Percentiles rank a stretch among this genome's conserved stretches.
Conservation (phyloP, 805 yeast genomes). For the Ogataea minuta region DNA sequence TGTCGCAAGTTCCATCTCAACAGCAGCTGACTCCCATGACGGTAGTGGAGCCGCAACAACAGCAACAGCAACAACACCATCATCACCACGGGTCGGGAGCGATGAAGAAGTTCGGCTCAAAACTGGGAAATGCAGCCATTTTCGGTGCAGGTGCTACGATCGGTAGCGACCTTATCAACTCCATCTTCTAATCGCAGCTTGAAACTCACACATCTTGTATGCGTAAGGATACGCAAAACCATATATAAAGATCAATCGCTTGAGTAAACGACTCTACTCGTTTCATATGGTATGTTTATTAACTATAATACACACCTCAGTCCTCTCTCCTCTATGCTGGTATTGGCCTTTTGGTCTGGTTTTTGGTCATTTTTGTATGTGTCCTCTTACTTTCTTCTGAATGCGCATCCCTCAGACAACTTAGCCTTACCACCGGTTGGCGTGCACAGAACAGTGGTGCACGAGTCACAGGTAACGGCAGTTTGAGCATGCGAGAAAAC, state of each 20-base stretch:
- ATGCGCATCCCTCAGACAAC: slow-evolving; percentile 99
- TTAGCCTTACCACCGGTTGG: slow-evolving; percentile 99
- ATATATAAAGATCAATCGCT: slow-evolving; percentile 1
- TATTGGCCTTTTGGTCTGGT: neutral
- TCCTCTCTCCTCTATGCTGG: slow-evolving; percentile 7
- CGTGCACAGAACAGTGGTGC: slow-evolving; percentile 96
- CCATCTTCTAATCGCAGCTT: slow-evolving; percentile 48
- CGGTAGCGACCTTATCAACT: slow-evolving; percentile 81
- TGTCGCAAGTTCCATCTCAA: slow-evolving; percentile 16
- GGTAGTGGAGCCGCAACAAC: slow-evolving; percentile 21
- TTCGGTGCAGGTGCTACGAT: slow-evolving; percentile 98
- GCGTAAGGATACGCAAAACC: no score
- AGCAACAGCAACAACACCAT: slow-evolving; percentile 19
- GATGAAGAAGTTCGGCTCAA: slow-evolving; percentile 72
- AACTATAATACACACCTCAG: slow-evolving; percentile 12
- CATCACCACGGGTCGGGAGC: slow-evolving; percentile 19
- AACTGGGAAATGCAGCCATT: slow-evolving; percentile 91
- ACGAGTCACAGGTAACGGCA: slow-evolving; percentile 98
- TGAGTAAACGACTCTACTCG: neutral
- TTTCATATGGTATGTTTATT: slow-evolving; percentile 6
- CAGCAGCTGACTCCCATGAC: slow-evolving; percentile 24
- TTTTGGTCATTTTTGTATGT: neutral
- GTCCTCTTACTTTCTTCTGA: slow-evolving; percentile 87
- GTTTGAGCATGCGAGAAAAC: slow-evolving; percentile 99
- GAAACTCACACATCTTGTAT: no score